Base-by-base conservation (phyloP, 352 stramenopile species). In the Pythium oligandrum region DNA sequence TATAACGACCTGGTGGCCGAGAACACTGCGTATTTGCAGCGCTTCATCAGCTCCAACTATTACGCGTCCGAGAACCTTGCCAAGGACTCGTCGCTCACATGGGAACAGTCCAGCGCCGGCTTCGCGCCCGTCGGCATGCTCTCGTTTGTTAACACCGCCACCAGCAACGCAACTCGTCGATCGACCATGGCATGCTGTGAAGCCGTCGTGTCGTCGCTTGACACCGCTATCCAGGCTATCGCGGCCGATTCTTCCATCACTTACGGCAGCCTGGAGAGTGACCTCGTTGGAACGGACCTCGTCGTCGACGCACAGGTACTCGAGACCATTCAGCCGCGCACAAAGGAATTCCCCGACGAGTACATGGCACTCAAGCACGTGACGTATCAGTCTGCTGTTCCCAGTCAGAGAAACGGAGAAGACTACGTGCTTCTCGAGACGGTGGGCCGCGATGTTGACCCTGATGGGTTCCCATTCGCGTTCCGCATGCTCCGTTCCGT, bases 331-430 rank as follows among this genome's bases (percentile, higher is more conserved):
- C 66, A 81, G 12, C 68, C 70, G 42, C 65, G 82, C 9, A 85
- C 82, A 11, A 86, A 89, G 53, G 68, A 86, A 57, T 74, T 58
- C 1, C 77, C 77, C 30, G 78, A 93, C 60, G 73, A 83, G 43
- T 93, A 84, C 64, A 66, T 93, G 26, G 70, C 75, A 2, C 68
- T 90, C 59, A 93, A 93, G 63, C 78, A 89, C 55, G 74, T 86
- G 63, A 86, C 82, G 50, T 87, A 89, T 63, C 70, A 64, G 7
- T 85, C 74, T 17, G 65, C 85, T 17, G 57, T 85, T 17, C 50
- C 49, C 10, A 11, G 59, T 2, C 46, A 46, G 12, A 71, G 83
- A 53, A 76, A 76, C 11, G 73, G 70, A 17, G 78, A 89, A 48
- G 78, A 89, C 45, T 86, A 85, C 35, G 50, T 89, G 7, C 54